Evolutionary conservation across 371 early-diverging fungal genomes (phyloP), one percentile per base, ranked within the genome.

Genomic region (Cokeromyces recurvatus): DNA sequence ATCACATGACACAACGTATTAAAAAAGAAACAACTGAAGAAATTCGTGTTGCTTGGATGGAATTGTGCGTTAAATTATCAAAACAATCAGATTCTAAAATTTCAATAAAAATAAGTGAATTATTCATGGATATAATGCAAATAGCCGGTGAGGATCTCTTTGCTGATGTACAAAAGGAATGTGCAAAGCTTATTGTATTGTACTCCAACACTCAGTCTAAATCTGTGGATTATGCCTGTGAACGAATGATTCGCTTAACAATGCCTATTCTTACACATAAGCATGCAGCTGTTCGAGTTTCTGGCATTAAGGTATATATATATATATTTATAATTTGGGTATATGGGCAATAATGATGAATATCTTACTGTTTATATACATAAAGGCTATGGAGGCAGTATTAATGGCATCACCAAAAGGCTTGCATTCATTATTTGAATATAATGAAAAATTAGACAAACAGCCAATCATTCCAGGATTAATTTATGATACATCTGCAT

Each of bases 291-390:
- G 50, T 65, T 2, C 51, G 69, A 21, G 52, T 44, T 12, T 25
- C 46, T n/a, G 69, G 65, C 21, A 53, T 64, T n/a, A 48, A 62
- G 57, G 65, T 56, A 59, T 8, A 6, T n/a, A 2, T n/a, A n/a
- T n/a, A n/a, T n/a, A n/a, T n/a, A n/a, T n/a, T n/a, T n/a, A n/a
- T n/a, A n/a, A n/a, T n/a, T n/a, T n/a, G n/a, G n/a, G n/a, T n/a
- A n/a, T n/a, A n/a, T n/a, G n/a, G n/a, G n/a, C n/a, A n/a, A n/a
- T n/a, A n/a, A n/a, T n/a, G n/a, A n/a, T n/a, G n/a, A n/a, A n/a
- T n/a, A n/a, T n/a, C n/a, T n/a, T n/a, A n/a, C n/a, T n/a, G n/a
- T n/a, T n/a, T n/a, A n/a, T n/a, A n/a, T n/a, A n/a, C 9, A 12
- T 41, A 17, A 6, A 51, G 52, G 39, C 64, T 6, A 23, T 46